Evolutionary conservation across 2,329 filamentous ascomycete species (phyloP), one percentile per base, ranked within the genome.

Genomic region (Arthrobotrys iridis): DNA sequence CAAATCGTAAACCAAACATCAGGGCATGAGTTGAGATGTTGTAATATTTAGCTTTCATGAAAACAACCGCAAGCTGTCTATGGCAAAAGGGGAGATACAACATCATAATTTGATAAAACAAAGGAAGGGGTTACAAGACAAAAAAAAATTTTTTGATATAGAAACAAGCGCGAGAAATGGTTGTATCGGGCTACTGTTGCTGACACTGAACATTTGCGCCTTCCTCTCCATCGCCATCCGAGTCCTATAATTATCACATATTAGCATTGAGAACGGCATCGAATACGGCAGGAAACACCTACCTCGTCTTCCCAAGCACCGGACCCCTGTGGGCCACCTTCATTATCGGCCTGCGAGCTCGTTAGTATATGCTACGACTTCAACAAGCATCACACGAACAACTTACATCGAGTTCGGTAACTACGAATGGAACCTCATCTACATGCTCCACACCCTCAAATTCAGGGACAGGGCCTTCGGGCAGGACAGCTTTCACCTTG

Each of bases 371-470:
- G 28, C 15, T 5, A 48, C 30, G 30, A 6, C 57, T 13, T 28
- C 28, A 28, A 22, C 4, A 52, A 41, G 18, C 22, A 48, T 41
- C 26, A 15, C 33, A 10, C 28, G 30, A 22, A 33, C 3, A 64
- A 83, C 86, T 83, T 82, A 90, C 89, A 59, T 97, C 92, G 78
- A 97, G 87, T 79, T 93, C 90, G 2, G 89, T 92, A 77, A 93
- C 88, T n/a, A 88, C 91, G 79, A 92, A 96, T 1, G 92, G 88
- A 0, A 97, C 93, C 78, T 98, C 93, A 70, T 98, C 95, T 6
- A 93, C 85, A 72, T 91, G 88, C 0, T 94, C 90, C 18, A 67
- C 57, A 0, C 89, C 88, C 77, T 88, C 85, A 77, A 94, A 90
- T 7, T 86, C 83, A 3, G 87, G 83, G 0, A 83, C 81, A 0